phyloP scores from a whole-genome alignment of 2,329 filamentous ascomycete species.

The Trichoderma guizhouense region DNA sequence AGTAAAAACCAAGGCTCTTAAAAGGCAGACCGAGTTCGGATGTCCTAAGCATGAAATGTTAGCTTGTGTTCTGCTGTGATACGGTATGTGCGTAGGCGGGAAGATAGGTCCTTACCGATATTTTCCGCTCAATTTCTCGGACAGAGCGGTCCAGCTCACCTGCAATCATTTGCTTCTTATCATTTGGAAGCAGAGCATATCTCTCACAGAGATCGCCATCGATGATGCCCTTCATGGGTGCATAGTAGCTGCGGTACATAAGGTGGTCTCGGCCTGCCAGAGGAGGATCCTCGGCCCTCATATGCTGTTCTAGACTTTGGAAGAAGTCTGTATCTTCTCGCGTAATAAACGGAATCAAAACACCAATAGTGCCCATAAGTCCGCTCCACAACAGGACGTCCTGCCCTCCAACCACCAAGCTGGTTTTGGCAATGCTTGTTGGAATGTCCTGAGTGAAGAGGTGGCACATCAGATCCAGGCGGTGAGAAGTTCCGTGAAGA shows the following conservation, averaged over 20 bases:
- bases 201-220: slow-evolving; percentile 96
- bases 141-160: slow-evolving; percentile 88
- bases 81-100: not conserved
- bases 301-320: slow-evolving; percentile 84
- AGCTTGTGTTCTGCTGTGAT: not conserved
- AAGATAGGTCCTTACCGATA: slow-evolving; percentile 56
- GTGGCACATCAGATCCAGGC: slow-evolving; percentile 80
- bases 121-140: slow-evolving; percentile 92
- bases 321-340: slow-evolving; percentile 98
- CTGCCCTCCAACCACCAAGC: slow-evolving; percentile 84
- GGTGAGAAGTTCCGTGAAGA: slow-evolving; percentile 82
- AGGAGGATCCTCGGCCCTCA: slow-evolving; percentile 82
- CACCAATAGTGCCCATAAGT: slow-evolving; percentile 88
- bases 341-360: slow-evolving; percentile 85
- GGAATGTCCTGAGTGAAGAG: slow-evolving; percentile 91
- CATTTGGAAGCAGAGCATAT: slow-evolving; percentile 76
- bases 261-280: slow-evolving; percentile 91
- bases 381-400: slow-evolving; percentile 93
- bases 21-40: slow-evolving; percentile 58
- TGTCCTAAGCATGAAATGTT: slow-evolving; percentile 39
- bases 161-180: slow-evolving; percentile 94
- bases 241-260: slow-evolving; percentile 93
- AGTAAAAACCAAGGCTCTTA: slow-evolving; percentile 32
- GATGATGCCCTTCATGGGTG: slow-evolving; percentile 92
- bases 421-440: slow-evolving; percentile 83